These are phyloP conservation scores for Acacia confusa DNA, from an alignment of 306 rosid species.

Conservation along the genomic window DNA sequence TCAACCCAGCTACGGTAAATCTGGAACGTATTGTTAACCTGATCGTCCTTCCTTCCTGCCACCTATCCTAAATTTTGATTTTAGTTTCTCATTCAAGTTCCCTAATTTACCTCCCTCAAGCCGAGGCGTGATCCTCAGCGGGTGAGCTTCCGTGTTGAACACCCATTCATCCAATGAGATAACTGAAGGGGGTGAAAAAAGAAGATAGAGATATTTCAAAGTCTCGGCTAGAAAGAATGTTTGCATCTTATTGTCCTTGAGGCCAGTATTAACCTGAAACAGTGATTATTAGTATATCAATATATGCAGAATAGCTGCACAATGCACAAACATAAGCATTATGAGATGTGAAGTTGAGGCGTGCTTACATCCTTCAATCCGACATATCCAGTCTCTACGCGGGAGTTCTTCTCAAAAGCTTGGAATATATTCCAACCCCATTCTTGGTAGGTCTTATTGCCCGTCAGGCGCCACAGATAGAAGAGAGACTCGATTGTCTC, in stretches of 20 bases:
- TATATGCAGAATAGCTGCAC: not conserved
- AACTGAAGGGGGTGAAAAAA: constrained; percentile 89
- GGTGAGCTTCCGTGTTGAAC: constrained; percentile 98
- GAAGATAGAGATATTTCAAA: constrained; percentile 89
- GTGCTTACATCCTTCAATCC: constrained; percentile 93
- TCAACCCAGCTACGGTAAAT: constrained; percentile 34
- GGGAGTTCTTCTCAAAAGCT: constrained; percentile 98
- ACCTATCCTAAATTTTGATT: constrained; percentile 47
- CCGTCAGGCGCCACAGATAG: constrained; percentile 95
- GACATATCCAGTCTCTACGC: constrained; percentile 85
- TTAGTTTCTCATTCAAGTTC: constrained; percentile 41
- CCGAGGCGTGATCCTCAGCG: constrained; percentile 67
- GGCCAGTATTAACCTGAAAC: constrained; percentile 87
- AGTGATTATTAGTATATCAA: constrained; percentile 14
- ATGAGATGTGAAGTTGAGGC: constrained; percentile 26
- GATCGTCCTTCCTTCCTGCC: constrained; percentile 88
- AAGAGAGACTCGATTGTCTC: constrained; percentile 97
- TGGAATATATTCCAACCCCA: constrained; percentile 99
- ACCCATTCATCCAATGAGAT: constrained; percentile 95
- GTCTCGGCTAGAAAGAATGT: constrained; percentile 99
- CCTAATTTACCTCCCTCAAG: constrained; percentile 34
- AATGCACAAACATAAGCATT: constrained; percentile 29
- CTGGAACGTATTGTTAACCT: constrained; percentile 28
- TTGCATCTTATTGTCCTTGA: constrained; percentile 96
- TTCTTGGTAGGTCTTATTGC: constrained; percentile 94